Percentiles rank a stretch among this genome's conserved stretches.
These are phyloP conservation scores for Phlyctochytrium arcticum DNA, from an alignment of 192 early-diverging fungal genomes.

Conservation along the genomic window DNA sequence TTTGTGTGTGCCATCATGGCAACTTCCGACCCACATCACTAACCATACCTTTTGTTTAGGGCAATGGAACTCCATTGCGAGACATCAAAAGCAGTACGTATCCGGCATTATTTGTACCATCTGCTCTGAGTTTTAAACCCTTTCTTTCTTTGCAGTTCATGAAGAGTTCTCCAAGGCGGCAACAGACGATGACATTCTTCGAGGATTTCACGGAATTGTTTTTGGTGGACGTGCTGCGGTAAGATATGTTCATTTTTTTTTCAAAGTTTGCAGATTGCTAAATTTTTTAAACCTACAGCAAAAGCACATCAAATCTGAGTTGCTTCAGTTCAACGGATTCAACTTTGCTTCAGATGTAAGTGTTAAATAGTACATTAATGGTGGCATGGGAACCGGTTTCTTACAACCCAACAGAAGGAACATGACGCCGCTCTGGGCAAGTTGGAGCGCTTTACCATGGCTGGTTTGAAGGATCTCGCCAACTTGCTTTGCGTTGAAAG, in stretches of 20 bases:
- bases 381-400: neutral
- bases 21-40: neutral
- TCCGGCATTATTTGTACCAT: no score
- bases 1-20: neutral
- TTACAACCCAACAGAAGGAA: constrained; percentile 12
- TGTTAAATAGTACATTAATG: neutral
- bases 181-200: neutral
- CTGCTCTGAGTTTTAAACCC: no score
- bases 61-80: constrained; percentile 20
- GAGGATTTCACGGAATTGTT: constrained; percentile 13
- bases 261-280: no score
- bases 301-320: constrained; percentile 10
- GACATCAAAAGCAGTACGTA: constrained; percentile 19
- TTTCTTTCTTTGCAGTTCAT: constrained; percentile 11
- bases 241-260: neutral
- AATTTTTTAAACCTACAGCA: neutral
- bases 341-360: constrained; percentile 21
- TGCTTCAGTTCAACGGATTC: constrained; percentile 26
- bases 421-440: constrained; percentile 14
- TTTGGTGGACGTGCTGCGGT: constrained; percentile 16
- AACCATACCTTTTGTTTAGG: neutral
- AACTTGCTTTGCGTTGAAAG: constrained; percentile 12
- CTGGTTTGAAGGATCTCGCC: constrained; percentile 16
- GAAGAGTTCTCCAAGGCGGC: neutral
- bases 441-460: constrained; percentile 3